Conservation (phyloP, 176 grass and related monocot genomes). For the Alloteropsis semialata region DNA sequence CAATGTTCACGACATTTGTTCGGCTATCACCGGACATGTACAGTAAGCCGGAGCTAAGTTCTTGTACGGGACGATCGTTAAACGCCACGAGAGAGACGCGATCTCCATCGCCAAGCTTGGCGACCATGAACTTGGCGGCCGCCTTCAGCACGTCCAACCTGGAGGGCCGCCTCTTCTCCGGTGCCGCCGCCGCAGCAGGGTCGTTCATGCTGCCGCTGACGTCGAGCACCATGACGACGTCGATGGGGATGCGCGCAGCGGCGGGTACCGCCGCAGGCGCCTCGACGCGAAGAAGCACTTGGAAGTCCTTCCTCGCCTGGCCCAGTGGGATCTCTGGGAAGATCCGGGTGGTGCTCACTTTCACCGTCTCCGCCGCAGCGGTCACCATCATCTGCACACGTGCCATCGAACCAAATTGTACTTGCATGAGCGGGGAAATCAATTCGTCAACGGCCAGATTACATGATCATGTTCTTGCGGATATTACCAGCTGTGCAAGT, state of each 20-base stretch:
- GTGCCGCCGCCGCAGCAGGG: not conserved
- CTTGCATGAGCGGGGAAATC: not conserved
- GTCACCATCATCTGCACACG: not conserved
- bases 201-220: slow-evolving; percentile 9
- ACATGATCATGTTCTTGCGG: too few species aligned
- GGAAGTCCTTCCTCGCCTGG: not conserved
- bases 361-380: not conserved
- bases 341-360: not conserved
- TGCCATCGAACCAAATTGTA: not conserved
- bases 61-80: not conserved
- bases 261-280: not conserved
- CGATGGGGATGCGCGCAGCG: not conserved
- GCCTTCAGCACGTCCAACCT: slow-evolving; percentile 2
- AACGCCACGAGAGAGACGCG: slow-evolving; percentile 6
- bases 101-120: not conserved
- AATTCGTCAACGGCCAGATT: not conserved
- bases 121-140: slow-evolving; percentile 1
- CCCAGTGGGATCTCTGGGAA: not conserved
- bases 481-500: not conserved
- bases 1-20: not conserved
- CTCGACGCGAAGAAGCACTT: not conserved
- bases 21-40: not conserved
- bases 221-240: not conserved
- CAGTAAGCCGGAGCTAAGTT: not conserved
- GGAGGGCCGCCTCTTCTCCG: not conserved